Conservation (phyloP, 2,329 filamentous ascomycete genomes). For the Diplocarpon rosae region DNA sequence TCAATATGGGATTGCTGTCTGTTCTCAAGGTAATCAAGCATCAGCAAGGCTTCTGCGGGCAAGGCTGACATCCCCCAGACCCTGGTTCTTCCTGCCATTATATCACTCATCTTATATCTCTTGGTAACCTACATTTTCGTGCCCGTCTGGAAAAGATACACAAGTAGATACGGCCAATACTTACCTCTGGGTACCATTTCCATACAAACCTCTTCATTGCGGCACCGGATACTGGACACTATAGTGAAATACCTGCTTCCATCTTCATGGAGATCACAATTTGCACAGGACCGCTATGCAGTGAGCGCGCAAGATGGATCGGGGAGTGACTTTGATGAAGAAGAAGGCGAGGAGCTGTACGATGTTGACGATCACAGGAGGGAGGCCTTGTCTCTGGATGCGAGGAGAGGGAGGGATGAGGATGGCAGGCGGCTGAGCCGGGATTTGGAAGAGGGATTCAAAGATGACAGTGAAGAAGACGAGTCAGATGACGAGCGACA, state of each 20-base stretch:
- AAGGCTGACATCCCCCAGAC: constrained; percentile 38
- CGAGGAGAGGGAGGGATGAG: constrained; percentile 29
- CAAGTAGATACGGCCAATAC: constrained; percentile 61
- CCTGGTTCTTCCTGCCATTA: constrained; percentile 56
- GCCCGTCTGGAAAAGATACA: constrained; percentile 60
- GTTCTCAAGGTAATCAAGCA: constrained; percentile 22
- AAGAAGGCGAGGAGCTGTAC: constrained; percentile 60
- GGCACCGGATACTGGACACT: constrained; percentile 37
- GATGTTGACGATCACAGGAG: constrained; percentile 40
- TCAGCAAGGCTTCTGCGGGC: not conserved
- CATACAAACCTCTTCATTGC: constrained; percentile 42
- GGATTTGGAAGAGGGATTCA: constrained; percentile 67
- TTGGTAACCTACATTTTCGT: constrained; percentile 52
- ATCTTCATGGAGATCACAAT: constrained; percentile 38
- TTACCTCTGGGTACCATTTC: constrained; percentile 56
- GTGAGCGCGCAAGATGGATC: constrained; percentile 31
- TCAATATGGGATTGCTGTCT: constrained; percentile 22
- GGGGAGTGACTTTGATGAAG: constrained; percentile 46
- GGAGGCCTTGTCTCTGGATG: constrained; percentile 30
- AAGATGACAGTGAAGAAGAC: constrained; percentile 61
- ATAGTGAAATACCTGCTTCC: constrained; percentile 34
- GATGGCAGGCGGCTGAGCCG: constrained; percentile 58
- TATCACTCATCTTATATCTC: constrained; percentile 60
- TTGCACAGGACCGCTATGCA: constrained; percentile 31
- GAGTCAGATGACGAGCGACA: constrained; percentile 9